Conservation (phyloP, 2,329 filamentous ascomycete genomes). For the Lachnellula subtilissima region DNA sequence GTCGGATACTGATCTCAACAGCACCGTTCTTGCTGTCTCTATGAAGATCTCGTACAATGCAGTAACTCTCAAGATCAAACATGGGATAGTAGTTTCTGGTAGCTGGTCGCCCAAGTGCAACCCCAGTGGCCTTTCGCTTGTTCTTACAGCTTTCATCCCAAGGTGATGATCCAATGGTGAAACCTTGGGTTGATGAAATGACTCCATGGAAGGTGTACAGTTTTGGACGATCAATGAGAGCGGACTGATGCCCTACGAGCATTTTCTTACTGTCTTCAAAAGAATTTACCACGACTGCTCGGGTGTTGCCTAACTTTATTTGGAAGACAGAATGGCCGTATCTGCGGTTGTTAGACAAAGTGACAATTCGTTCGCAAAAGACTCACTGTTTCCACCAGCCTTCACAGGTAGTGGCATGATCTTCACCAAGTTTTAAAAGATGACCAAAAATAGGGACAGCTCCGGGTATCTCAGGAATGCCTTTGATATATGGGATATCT, state of each 20-base stretch:
- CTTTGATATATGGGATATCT: constrained; percentile 45
- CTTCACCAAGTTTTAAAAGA: constrained; percentile 46
- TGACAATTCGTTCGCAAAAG: constrained; percentile 47
- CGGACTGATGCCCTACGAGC: constrained; percentile 44
- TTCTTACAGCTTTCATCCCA: constrained; percentile 80
- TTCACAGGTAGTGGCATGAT: constrained; percentile 49
- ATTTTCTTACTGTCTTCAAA: constrained; percentile 49
- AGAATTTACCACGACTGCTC: constrained; percentile 50
- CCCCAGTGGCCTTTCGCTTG: constrained; percentile 70
- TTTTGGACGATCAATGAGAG: constrained; percentile 45
- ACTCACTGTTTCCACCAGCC: constrained; percentile 45
- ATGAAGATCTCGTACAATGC: constrained; percentile 70
- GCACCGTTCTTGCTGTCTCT: constrained; percentile 58
- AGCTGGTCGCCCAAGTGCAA: constrained; percentile 64
- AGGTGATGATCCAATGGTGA: constrained; percentile 78
- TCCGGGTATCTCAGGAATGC: constrained; percentile 46
- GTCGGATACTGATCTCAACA: constrained; percentile 58
- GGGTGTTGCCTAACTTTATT: constrained; percentile 53
- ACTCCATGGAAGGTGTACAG: constrained; percentile 51
- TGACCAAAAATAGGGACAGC: constrained; percentile 47
- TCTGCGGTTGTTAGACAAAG: constrained; percentile 47
- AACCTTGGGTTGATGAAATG: constrained; percentile 57
- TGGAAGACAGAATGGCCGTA: constrained; percentile 52
- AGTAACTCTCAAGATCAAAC: constrained; percentile 73
- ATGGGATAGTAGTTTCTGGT: constrained; percentile 64